Evolutionary conservation across 805 yeast genomes (phyloP), one percentile per base, ranked within the genome.

Genomic region (Metschnikowia colocasiae): DNA sequence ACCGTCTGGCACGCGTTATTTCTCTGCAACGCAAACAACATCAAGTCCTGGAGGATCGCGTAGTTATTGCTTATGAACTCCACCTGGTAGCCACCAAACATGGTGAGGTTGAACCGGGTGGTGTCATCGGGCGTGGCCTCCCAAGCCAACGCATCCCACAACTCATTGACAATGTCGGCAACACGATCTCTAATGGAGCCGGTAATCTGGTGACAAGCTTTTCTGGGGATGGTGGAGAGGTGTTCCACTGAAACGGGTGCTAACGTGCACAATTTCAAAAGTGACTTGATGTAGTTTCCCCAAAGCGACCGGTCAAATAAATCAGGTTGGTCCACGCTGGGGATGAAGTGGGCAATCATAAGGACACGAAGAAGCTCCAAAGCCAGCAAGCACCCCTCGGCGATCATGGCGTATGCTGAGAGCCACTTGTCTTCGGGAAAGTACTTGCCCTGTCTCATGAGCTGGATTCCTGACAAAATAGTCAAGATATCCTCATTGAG

Each of bases 81-180:
- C 29, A 76, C 80, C 63, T 89, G 96, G 56, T 75, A 81, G 0
- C 91, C 90, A 34, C 91, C 87, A 52, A 82, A 78, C 54, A 72
- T 72, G 35, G 69, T 72, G 38, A 87, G 60, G 43, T 82, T 83
- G 65, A 84, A 87, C 51, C 87, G 66, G 3, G 59, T 64, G 25
- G 68, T 59, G 53, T 81, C 85, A 26, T 78, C 82, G 16, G 74
- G 73, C 20, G 76, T 63, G 2, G 82, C 75, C 10, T 78, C 79
- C 80, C 82, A 76, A 16, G 89, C 94, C 43, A 89, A 70, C 10
- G 76, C 68, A 51, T 82, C 83, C 97, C 97, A 89, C n/a, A 80
- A 74, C 45, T 73, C 76, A 47, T 74, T 71, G 10, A 88, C 55
- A 37, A 87, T 63, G 12, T 52, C 54, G 0, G 89, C 80, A 37